Conservation (phyloP, 495 filamentous ascomycete species). For the Penicillium psychrofluorescens region DNA sequence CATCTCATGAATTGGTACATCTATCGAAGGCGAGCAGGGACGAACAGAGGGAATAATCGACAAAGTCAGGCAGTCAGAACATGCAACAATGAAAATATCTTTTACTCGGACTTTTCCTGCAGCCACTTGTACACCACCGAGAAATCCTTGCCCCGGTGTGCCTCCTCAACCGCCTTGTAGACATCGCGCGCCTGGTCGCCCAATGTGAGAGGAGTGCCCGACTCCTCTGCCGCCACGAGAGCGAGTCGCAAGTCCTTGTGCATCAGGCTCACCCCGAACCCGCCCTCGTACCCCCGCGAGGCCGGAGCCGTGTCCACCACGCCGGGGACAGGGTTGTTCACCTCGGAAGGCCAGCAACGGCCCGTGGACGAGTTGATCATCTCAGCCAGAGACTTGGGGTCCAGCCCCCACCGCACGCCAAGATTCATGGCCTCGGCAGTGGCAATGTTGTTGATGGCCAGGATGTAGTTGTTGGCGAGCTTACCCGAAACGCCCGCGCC, state of each 20-base stretch:
- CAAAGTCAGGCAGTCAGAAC: neutral
- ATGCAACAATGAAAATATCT: neutral
- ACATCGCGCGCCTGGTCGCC: conserved; percentile 57
- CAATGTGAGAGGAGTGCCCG: conserved; percentile 57
- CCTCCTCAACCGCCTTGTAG: conserved; percentile 54
- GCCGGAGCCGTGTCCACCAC: conserved; percentile 69
- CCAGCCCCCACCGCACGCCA: conserved; percentile 75
- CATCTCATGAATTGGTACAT: neutral
- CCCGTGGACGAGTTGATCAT: conserved; percentile 84
- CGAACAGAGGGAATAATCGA: neutral
- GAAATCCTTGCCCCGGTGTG: conserved; percentile 70
- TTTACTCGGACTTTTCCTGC: conserved; percentile 28
- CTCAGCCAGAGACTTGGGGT: conserved; percentile 67
- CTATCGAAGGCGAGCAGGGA: conserved; percentile 1
- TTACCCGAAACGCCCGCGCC: conserved; percentile 79
- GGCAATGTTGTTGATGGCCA: conserved; percentile 88
- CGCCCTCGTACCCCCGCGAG: conserved; percentile 65
- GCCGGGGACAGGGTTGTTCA: conserved; percentile 91
- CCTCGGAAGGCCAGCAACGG: conserved; percentile 82
- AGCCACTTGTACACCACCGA: conserved; percentile 78
- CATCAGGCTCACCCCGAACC: conserved; percentile 80
- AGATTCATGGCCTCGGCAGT: conserved; percentile 92
- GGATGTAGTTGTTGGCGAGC: conserved; percentile 87
- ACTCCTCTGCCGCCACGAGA: conserved; percentile 62
- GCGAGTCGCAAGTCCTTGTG: conserved; percentile 75